These are phyloP conservation scores for Asclepias syriaca DNA, from an alignment of 257 asterid genomes.

Conservation along the genomic window DNA sequence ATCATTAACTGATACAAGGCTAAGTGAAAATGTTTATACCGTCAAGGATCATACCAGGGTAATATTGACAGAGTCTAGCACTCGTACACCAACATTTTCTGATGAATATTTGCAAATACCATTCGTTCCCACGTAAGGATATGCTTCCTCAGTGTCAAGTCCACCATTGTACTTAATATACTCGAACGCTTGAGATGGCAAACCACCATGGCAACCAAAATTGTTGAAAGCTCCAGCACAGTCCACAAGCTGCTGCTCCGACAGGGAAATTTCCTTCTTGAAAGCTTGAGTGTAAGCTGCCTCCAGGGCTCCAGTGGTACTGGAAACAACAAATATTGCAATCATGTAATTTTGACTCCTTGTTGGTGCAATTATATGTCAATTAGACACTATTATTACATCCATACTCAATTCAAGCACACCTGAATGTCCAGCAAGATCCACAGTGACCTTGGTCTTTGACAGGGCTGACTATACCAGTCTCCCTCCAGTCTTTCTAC, in stretches of 20 bases:
- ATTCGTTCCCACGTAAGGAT: conserved; percentile 71
- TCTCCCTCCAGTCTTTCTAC: conserved; percentile 90
- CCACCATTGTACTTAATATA: conserved; percentile 90
- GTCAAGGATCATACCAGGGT: conserved; percentile 56
- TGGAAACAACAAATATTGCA: conserved; percentile 26
- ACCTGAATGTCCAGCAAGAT: conserved; percentile 99
- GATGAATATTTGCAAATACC: conserved; percentile 70
- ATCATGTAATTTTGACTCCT: not conserved
- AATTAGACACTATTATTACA: conserved; percentile 3
- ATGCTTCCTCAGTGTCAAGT: conserved; percentile 77
- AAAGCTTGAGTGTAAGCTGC: conserved; percentile 89
- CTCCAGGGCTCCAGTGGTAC: conserved; percentile 97
- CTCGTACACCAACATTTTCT: conserved; percentile 60
- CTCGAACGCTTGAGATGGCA: conserved; percentile 98
- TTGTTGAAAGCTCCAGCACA: conserved; percentile 93
- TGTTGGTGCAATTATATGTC: not conserved
- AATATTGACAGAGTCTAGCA: conserved; percentile 73
- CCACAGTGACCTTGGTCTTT: conserved; percentile 88
- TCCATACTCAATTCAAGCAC: conserved; percentile 17
- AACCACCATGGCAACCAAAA: conserved; percentile 88
- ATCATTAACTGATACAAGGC: not conserved
- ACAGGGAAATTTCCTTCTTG: conserved; percentile 67
- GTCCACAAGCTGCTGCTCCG: conserved; percentile 99
- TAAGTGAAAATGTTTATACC: not conserved
- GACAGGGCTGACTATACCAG: conserved; percentile 84